These are phyloP conservation scores for Kwoniella sp. DNA, from an alignment of 768 basidiomycete genomes.

Conservation along the genomic window DNA sequence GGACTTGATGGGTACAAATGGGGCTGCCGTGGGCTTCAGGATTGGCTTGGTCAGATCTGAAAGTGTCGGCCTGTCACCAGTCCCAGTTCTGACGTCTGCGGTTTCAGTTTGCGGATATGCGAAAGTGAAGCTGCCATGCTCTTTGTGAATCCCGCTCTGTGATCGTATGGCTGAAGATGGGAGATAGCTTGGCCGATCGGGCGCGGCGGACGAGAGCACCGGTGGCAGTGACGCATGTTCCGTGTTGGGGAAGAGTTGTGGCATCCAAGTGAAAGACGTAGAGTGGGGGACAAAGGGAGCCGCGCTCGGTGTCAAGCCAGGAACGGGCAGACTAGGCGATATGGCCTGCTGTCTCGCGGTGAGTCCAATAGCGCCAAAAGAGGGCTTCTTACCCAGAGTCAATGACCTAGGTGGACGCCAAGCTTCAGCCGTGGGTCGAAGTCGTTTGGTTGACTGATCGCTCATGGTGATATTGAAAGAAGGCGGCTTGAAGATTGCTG, in stretches of 20 bases:
- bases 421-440: neutral
- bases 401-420: neutral
- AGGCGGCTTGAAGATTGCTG: constrained; percentile 6
- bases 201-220: constrained; percentile 12
- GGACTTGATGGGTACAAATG: too few species aligned
- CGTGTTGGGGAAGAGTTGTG: neutral
- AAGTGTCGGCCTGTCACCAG: too few species aligned
- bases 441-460: neutral
- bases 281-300: neutral
- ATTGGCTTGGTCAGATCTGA: too few species aligned
- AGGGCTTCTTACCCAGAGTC: neutral
- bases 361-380: constrained; percentile 9
- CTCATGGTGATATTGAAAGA: neutral
- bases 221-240: neutral
- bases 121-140: neutral
- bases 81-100: too few species aligned
- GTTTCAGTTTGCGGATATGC: neutral
- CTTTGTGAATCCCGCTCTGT: too few species aligned
- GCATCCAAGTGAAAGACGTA: constrained; percentile 10
- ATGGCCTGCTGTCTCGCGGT: neutral
- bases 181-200: neutral
- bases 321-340: neutral
- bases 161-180: neutral
- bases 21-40: too few species aligned
- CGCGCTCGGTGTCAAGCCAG: neutral